phyloP scores from a whole-genome alignment of 164 flowering plant species.

The Liquidambar formosana region DNA sequence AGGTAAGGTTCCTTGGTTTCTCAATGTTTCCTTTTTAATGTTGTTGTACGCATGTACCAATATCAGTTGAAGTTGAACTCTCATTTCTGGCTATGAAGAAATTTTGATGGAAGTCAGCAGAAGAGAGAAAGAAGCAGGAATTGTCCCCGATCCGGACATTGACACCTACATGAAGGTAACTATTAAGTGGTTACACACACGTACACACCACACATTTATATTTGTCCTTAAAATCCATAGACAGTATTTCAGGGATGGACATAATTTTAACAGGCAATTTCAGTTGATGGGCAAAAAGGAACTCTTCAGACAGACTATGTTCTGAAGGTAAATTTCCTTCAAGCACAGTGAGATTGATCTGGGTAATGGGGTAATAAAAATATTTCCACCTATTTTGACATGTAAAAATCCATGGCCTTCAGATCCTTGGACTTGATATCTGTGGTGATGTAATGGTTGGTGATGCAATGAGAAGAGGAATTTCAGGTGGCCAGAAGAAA shows the following conservation, averaged over 20 bases:
- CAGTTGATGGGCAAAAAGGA: constrained; percentile 44
- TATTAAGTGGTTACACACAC: background rate
- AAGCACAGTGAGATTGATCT: background rate
- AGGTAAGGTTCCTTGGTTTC: constrained; percentile 24
- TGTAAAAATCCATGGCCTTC: background rate
- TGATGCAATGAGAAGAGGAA: constrained; percentile 62
- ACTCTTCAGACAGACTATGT: constrained; percentile 60
- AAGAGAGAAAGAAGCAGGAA: constrained; percentile 55
- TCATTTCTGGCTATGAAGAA: constrained; percentile 27
- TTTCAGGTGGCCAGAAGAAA: constrained; percentile 76
- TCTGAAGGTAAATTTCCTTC: constrained; percentile 38
- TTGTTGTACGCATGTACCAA: background rate
- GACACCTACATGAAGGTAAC: constrained; percentile 65
- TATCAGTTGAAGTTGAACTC: background rate
- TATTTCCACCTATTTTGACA: constrained; percentile 1
- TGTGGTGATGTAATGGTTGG: constrained; percentile 61
- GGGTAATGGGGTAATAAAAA: background rate
- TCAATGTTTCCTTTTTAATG: background rate
- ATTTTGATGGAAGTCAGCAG: constrained; percentile 43
- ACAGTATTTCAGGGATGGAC: background rate
- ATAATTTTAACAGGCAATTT: constrained; percentile 43
- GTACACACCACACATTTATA: too few relatives aligned
- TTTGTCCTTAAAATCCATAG: too few relatives aligned
- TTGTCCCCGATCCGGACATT: constrained; percentile 51
- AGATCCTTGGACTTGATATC: constrained; percentile 67